These are phyloP conservation scores for Sugiyamaella sp. DNA, from an alignment of 1,139 yeast genomes.

Conservation along the genomic window DNA sequence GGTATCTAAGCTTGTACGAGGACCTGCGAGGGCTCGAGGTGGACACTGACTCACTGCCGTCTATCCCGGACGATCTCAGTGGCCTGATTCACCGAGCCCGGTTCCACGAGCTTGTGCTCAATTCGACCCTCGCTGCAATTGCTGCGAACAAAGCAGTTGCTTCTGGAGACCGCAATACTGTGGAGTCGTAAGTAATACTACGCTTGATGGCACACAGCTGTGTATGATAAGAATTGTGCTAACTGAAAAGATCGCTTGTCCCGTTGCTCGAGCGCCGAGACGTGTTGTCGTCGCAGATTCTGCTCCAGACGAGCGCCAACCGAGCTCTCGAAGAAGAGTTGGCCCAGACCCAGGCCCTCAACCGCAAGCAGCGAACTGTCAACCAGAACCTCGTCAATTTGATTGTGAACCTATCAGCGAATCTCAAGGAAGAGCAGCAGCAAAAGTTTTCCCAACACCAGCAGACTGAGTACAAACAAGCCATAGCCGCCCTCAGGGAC, in stretches of 20 bases:
- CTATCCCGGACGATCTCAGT: neutral
- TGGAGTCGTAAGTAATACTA: slow-evolving; percentile 16
- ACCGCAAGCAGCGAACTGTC: slow-evolving; percentile 7
- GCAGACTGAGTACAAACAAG: slow-evolving; percentile 18
- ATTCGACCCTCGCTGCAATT: slow-evolving; percentile 11
- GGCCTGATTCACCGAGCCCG: slow-evolving; percentile 15
- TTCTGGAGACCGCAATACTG: slow-evolving; percentile 10
- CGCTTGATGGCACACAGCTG: no score
- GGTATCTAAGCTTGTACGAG: slow-evolving; percentile 24
- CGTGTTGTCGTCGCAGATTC: slow-evolving; percentile 19
- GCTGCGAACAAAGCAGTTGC: slow-evolving; percentile 9
- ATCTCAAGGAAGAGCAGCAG: slow-evolving; percentile 13
- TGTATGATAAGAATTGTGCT: neutral
- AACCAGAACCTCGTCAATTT: slow-evolving; percentile 15
- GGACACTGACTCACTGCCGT: slow-evolving; percentile 1
- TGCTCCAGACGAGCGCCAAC: slow-evolving; percentile 4
- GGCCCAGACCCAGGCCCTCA: slow-evolving; percentile 4
- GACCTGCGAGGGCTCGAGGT: slow-evolving; percentile 15
- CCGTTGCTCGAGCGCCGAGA: slow-evolving; percentile 26
- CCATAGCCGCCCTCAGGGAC: slow-evolving; percentile 18
- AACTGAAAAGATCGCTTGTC: slow-evolving; percentile 12
- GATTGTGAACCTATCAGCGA: slow-evolving; percentile 1
- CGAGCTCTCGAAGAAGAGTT: slow-evolving; percentile 8
- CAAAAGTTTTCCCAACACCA: slow-evolving; percentile 19
- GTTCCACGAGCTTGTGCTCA: slow-evolving; percentile 19